phyloP scores from a whole-genome alignment of 2,329 filamentous ascomycete species.

The Hymenoscyphus fructigenus region DNA sequence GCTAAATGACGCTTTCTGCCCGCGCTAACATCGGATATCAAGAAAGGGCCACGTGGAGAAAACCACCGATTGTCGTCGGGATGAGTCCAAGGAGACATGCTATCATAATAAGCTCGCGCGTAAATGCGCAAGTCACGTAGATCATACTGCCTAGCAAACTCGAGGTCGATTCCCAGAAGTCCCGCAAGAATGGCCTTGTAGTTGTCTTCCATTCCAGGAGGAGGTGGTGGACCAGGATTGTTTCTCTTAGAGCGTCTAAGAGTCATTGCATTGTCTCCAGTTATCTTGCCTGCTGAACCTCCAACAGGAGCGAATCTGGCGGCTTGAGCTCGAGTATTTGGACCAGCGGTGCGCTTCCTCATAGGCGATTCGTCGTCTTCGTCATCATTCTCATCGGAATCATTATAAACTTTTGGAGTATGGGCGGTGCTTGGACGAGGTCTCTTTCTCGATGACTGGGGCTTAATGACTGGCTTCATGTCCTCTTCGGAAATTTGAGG shows the following conservation, averaged over 20 bases:
- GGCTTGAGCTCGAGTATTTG: too few species aligned
- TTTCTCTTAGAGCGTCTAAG: background rate
- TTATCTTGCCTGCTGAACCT: too few species aligned
- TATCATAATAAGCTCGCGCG: background rate
- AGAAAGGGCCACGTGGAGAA: too few species aligned
- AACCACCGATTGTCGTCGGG: background rate
- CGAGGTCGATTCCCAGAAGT: background rate
- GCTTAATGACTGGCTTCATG: background rate
- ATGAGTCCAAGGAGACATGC: background rate
- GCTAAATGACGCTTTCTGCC: background rate
- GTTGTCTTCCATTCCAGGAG: background rate
- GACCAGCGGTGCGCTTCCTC: too few species aligned
- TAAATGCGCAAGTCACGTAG: background rate
- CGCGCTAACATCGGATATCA: too few species aligned
- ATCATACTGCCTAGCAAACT: background rate
- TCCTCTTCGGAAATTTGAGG: background rate
- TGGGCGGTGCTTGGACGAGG: background rate
- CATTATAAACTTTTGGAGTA: too few species aligned
- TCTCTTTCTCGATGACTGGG: background rate
- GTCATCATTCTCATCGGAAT: too few species aligned
- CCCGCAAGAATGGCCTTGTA: background rate
- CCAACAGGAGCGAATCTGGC: too few species aligned
- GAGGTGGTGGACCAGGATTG: background rate
- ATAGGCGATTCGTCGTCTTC: too few species aligned
- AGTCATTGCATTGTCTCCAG: too few species aligned